phyloP scores from a whole-genome alignment of 1,139 yeast genomes.

The Pichia sp. region DNA sequence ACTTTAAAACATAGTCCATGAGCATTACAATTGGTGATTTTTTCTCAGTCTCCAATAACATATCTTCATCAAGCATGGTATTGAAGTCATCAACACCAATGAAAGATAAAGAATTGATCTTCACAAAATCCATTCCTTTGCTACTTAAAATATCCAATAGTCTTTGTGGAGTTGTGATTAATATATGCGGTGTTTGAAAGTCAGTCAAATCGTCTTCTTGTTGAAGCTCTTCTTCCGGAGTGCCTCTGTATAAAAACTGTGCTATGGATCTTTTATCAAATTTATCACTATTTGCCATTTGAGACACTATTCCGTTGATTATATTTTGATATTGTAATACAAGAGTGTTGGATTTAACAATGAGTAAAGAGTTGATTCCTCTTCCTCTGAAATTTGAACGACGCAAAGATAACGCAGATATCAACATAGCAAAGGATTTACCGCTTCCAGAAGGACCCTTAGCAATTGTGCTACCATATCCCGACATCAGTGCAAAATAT shows the following conservation, averaged over 20 bases:
- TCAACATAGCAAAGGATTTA: slow-evolving; percentile 18
- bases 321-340: slow-evolving; percentile 19
- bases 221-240: slow-evolving; percentile 15
- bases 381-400: slow-evolving; percentile 16
- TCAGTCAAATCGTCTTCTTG: slow-evolving; percentile 19
- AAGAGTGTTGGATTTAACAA: slow-evolving; percentile 22
- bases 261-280: slow-evolving; percentile 13
- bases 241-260: slow-evolving; percentile 24
- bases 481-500: slow-evolving; percentile 17
- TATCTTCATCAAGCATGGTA: slow-evolving; percentile 17
- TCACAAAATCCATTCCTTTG: slow-evolving; percentile 24
- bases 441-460: slow-evolving; percentile 26
- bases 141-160: slow-evolving; percentile 25
- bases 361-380: slow-evolving; percentile 22
- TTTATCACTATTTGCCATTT: slow-evolving; percentile 1
- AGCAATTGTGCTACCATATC: slow-evolving; percentile 21
- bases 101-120: slow-evolving; percentile 19
- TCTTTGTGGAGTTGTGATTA: slow-evolving; percentile 27
- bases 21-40: slow-evolving; percentile 20
- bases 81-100: slow-evolving; percentile 27
- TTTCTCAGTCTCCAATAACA: slow-evolving; percentile 11
- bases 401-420: slow-evolving; percentile 19
- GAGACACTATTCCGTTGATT: slow-evolving; percentile 11
- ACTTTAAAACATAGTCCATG: slow-evolving; percentile 21
- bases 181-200: slow-evolving; percentile 22